A percentile compares a stretch with the other conserved stretches of the same genome.
Conservation (phyloP, 2,329 filamentous ascomycete genomes). For the Chalaropsis thielavioides region DNA sequence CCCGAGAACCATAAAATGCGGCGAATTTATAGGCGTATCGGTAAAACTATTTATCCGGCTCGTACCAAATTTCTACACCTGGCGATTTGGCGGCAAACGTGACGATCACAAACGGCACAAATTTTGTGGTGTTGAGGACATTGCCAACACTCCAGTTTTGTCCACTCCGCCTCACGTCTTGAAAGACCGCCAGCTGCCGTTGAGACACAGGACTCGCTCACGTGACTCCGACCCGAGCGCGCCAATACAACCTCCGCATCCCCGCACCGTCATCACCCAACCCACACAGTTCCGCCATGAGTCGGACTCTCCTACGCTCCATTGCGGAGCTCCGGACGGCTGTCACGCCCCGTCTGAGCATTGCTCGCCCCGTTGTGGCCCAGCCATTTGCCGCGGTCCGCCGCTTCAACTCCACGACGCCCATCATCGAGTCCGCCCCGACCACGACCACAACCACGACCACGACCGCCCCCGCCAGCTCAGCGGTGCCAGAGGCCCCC, state of each 20-base stretch:
- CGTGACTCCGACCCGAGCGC: not conserved
- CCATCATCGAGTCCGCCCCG: conserved; percentile 20
- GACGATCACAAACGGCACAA: conserved; percentile 2
- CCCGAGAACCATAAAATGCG: not conserved
- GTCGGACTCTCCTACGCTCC: conserved; percentile 48
- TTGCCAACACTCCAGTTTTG: not conserved
- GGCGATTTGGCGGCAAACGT: not conserved
- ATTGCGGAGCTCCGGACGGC: conserved; percentile 43
- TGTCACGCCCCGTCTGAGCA: conserved; percentile 19
- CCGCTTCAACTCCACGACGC: conserved; percentile 22
- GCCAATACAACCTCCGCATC: not conserved
- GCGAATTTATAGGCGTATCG: not conserved
- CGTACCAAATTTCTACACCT: conserved; percentile 9
- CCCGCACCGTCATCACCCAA: not conserved
- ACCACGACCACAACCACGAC: conserved; percentile 24
- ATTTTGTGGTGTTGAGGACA: not conserved
- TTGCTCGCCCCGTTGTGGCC: conserved; percentile 29
- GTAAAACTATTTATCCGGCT: conserved; percentile 14
- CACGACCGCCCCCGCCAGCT: conserved; percentile 22
- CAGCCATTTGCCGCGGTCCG: conserved; percentile 34
- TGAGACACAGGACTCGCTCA: not conserved
- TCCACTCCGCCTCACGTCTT: not conserved
- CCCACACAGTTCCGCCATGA: conserved; percentile 28
- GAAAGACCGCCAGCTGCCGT: not conserved
- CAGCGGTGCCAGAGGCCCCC: conserved; percentile 34